Evolutionary conservation across 2,329 filamentous ascomycete genomes (phyloP), one percentile per base, ranked within the genome.

Genomic region (Fusarium neocosmosporiellum): DNA sequence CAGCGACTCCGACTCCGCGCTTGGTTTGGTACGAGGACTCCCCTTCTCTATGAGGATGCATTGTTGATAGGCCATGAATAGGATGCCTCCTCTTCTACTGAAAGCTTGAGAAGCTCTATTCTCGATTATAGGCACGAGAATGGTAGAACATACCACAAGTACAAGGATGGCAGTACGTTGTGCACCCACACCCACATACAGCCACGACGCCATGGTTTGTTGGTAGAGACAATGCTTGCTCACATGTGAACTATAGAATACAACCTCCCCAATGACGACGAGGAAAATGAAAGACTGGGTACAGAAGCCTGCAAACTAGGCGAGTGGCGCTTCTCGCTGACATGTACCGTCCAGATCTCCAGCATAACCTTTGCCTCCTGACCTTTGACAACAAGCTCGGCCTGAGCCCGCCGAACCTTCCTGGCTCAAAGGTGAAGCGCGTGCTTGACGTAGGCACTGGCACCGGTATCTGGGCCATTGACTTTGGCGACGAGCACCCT

Each of bases 401-500:
- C 4, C 48, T 63, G 4, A 57, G 43, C 27, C 48, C 60, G 2
- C 60, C 60, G 2, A 63, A 63, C 48, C n/a, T 39, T 3, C 60
- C 60, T 1, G 60, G 41, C 2, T 63, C 60, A 8, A 43, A 46
- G 14, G 60, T 63, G 9, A 57, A 57, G 22, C 60, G 34, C 7
- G 48, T 63, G 3, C 60, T 63, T 0, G 60, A 57, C 29, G 22
- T 57, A 14, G 60, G 60, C 11, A 63, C 60, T 4, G 60, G 60
- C n/a, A 63, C 59, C 1, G 59, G 59, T 16, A 41, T 63, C 34
- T 63, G 59, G 59, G 59, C 59, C 7, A 57, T 63, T 57, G 60
- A 63, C 48, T 63, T 55, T 34, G 60, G 43, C 11, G 60, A 63
- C 29, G 60, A 63, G 20, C 60, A 63, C 10, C 60, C 60, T 3